A percentile compares a stretch with the other conserved stretches of the same genome.
Conservation (phyloP, 2,329 filamentous ascomycete genomes). For the Biscogniauxia marginata region DNA sequence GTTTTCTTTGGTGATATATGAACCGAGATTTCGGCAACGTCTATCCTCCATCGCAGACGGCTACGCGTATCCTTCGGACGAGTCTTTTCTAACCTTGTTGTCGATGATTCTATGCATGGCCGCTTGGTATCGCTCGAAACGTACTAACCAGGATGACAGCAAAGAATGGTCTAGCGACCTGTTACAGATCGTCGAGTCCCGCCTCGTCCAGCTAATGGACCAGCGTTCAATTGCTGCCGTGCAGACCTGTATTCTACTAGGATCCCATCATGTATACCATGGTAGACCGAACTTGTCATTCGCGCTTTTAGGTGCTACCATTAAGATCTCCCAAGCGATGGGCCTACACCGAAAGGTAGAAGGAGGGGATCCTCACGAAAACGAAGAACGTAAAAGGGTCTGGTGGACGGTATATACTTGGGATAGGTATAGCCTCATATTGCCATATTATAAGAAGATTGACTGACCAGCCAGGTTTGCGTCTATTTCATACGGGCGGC, state of each 20-base stretch:
- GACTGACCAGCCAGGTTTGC: not conserved
- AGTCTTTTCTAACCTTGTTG: not conserved
- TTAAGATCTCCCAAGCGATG: not conserved
- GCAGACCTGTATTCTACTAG: not conserved
- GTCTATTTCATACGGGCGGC: not conserved
- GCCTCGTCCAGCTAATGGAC: not conserved
- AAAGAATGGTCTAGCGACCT: not conserved
- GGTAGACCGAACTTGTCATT: not conserved
- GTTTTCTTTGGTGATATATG: not conserved
- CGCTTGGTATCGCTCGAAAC: not conserved
- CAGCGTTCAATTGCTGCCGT: not conserved
- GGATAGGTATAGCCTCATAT: not conserved
- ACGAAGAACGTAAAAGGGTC: not conserved
- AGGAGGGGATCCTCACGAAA: not conserved
- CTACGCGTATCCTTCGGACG: not conserved
- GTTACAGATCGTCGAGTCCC: not conserved
- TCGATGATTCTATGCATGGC: not conserved
- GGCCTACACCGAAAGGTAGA: not conserved
- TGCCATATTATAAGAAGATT: not conserved
- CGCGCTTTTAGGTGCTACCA: not conserved
- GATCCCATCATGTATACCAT: not conserved
- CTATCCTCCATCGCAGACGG: not conserved
- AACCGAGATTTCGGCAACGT: not conserved
- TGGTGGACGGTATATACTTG: not conserved
- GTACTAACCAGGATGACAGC: not conserved